Evolutionary conservation across 352 stramenopile species (phyloP).

Genomic region (Phytophthora citrophthora): DNA sequence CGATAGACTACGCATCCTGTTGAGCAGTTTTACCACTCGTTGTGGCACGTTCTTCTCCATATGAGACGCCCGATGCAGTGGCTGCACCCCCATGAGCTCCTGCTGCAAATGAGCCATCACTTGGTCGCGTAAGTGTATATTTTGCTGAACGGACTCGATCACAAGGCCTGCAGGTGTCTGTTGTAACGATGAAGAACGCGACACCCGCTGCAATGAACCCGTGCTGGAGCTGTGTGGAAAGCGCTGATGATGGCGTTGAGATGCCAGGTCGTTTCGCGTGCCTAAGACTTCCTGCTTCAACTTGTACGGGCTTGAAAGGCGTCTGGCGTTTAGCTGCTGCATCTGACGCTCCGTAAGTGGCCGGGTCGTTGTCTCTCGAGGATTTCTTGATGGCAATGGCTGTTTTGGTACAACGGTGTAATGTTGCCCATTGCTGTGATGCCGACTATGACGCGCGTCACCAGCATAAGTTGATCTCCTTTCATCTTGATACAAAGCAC

Average conservation of each 20-base stretch:
- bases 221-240: neutral
- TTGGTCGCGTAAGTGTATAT: constrained; percentile 52
- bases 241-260: constrained; percentile 6
- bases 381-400: constrained; percentile 6
- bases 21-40: constrained; percentile 57
- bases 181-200: constrained; percentile 5
- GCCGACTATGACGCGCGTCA: constrained; percentile 4
- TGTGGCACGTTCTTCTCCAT: constrained; percentile 36
- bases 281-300: constrained; percentile 68
- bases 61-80: constrained; percentile 29
- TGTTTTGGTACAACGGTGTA: constrained; percentile 8
- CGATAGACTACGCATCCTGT: constrained; percentile 63
- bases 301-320: constrained; percentile 64
- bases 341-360: constrained; percentile 16
- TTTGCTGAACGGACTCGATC: constrained; percentile 56
- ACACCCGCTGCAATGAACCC: constrained; percentile 1
- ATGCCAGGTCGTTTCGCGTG: constrained; percentile 28
- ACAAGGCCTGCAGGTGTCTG: constrained; percentile 43
- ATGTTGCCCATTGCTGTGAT: constrained; percentile 17
- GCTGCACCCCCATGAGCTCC: constrained; percentile 33
- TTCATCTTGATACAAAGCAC: neutral
- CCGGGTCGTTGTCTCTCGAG: constrained; percentile 14
- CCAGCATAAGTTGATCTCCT: constrained; percentile 5
- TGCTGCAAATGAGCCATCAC: constrained; percentile 50
- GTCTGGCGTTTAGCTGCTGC: constrained; percentile 25